These are phyloP conservation scores for Nannochloropsis salina DNA, from an alignment of 108 stramenopile species.

Conservation along the genomic window DNA sequence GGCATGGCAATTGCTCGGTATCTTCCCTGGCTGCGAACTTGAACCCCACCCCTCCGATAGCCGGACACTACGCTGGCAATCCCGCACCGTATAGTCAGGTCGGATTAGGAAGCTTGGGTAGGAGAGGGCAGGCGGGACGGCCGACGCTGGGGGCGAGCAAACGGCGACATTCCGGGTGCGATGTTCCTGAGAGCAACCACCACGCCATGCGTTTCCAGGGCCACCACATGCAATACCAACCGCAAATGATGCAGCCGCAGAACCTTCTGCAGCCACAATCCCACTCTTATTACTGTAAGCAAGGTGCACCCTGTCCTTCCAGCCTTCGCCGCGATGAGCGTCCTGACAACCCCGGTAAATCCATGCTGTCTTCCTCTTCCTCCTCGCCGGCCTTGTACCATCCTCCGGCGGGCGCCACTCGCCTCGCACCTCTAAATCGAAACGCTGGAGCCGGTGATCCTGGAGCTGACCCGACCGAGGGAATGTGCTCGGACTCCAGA, in stretches of 20 bases:
- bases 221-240: neutral
- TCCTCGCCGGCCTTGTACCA: neutral
- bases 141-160: neutral
- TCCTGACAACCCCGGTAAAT: neutral
- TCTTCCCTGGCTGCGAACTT: too few species aligned
- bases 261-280: neutral
- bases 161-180: neutral
- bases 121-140: too few species aligned
- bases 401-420: neutral
- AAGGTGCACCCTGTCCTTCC: neutral
- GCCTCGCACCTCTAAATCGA: too few species aligned
- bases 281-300: neutral
- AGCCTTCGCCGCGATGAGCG: too few species aligned
- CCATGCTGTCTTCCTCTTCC: conserved; percentile 7
- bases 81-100: too few species aligned
- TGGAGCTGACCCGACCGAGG: too few species aligned
- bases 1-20: neutral
- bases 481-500: too few species aligned
- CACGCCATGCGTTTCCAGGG: neutral
- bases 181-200: neutral
- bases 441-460: too few species aligned
- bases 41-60: too few species aligned
- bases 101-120: too few species aligned
- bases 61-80: too few species aligned
- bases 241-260: neutral